Conservation (phyloP, 129 eudicot species). For the Lactuca sativa region DNA sequence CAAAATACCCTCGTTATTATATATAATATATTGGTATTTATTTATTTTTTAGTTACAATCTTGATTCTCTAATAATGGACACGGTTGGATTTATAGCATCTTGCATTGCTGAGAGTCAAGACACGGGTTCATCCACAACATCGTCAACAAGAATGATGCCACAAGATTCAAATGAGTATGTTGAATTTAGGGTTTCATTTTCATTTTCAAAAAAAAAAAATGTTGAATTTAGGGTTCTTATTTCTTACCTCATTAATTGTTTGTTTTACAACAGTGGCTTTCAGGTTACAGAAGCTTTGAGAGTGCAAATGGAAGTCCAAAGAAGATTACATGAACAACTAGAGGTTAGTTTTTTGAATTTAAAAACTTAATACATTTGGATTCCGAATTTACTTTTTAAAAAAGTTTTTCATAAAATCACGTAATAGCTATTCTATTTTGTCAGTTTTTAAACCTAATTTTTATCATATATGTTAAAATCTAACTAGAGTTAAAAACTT, state of each 20-base stretch:
- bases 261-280: slow-evolving; percentile 52
- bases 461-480: neutral
- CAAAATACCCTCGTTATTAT: too few relatives aligned
- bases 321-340: slow-evolving; percentile 81
- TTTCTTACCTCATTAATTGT: neutral
- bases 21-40: neutral
- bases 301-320: slow-evolving; percentile 91
- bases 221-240: neutral
- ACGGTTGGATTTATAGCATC: slow-evolving; percentile 51
- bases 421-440: too few relatives aligned
- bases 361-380: neutral
- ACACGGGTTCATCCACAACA: slow-evolving; percentile 76
- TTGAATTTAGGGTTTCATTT: slow-evolving; percentile 1
- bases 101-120: slow-evolving; percentile 78
- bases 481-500: neutral
- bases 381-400: too few relatives aligned
- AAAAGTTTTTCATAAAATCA: too few relatives aligned
- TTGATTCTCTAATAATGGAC: slow-evolving; percentile 10
- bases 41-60: neutral
- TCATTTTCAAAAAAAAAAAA: neutral
- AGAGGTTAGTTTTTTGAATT: slow-evolving; percentile 46
- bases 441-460: neutral
- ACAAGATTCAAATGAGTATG: slow-evolving; percentile 80
- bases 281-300: slow-evolving; percentile 94
- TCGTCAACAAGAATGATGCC: slow-evolving; percentile 76